A percentile compares a stretch with the other conserved stretches of the same genome.
phyloP scores from a whole-genome alignment of 2,329 filamentous ascomycete genomes.

The Colletotrichum spinosum region DNA sequence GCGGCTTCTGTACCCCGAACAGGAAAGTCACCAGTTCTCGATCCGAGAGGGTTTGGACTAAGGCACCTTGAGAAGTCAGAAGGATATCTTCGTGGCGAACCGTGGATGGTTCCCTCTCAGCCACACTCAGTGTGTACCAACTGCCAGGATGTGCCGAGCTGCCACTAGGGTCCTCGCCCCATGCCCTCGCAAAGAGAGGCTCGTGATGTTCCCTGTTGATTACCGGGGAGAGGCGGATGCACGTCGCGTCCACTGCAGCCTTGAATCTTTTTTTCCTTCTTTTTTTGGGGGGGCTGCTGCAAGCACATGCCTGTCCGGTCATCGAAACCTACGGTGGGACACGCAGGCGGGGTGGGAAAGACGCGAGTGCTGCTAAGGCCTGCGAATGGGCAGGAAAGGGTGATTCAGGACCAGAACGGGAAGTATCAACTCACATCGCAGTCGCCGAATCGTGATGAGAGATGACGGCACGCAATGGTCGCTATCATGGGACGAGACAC shows the following conservation, averaged over 20 bases:
- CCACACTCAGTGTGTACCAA: conserved; percentile 14
- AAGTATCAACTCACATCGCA: neutral
- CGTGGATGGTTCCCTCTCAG: conserved; percentile 9
- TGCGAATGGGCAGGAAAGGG: neutral
- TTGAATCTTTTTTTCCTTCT: conserved; percentile 8
- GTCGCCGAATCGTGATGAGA: neutral
- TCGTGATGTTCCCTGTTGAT: conserved; percentile 3
- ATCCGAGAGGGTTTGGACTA: conserved; percentile 3
- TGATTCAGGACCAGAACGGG: neutral
- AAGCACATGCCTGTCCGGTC: too few species aligned
- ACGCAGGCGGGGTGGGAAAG: too few species aligned
- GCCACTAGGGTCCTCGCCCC: conserved; percentile 16
- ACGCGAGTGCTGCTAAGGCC: neutral
- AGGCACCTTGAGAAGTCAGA: neutral
- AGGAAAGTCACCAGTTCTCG: too few species aligned
- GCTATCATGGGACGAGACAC: conserved; percentile 24
- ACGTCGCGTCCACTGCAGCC: conserved; percentile 34
- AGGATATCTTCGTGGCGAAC: neutral
- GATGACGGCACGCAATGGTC: neutral
- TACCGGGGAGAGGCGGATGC: conserved; percentile 14
- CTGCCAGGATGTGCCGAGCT: conserved; percentile 18
- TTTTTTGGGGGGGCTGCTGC: too few species aligned
- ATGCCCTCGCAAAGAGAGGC: neutral
- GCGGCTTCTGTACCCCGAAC: too few species aligned
- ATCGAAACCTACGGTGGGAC: too few species aligned